Conservation (phyloP, 2,329 filamentous ascomycete species). For the Acephala macrosclerotiorum region DNA sequence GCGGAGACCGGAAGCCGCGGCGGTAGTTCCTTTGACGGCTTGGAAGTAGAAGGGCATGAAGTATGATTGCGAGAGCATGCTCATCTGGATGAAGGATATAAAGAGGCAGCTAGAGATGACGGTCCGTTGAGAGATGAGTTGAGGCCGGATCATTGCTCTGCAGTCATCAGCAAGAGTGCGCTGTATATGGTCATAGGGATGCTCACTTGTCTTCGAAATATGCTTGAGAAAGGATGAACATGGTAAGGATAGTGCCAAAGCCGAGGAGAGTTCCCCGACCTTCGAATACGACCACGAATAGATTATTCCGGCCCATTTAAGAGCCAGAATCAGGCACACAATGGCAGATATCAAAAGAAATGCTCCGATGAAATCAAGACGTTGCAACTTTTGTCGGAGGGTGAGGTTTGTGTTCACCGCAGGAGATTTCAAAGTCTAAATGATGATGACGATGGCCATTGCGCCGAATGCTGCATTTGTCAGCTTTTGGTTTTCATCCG, state of each 20-base stretch:
- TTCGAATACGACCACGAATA: slow-evolving; percentile 47
- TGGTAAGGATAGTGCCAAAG: slow-evolving; percentile 34
- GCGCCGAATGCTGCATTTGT: not conserved
- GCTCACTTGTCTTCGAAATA: not conserved
- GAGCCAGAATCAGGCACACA: slow-evolving; percentile 44
- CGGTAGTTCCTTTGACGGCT: slow-evolving; percentile 47
- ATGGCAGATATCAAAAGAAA: slow-evolving; percentile 50
- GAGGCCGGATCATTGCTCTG: slow-evolving; percentile 44
- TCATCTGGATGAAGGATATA: slow-evolving; percentile 39
- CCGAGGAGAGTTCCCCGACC: slow-evolving; percentile 43
- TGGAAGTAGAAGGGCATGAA: slow-evolving; percentile 58
- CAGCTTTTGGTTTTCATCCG: not conserved
- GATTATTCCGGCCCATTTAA: slow-evolving; percentile 51
- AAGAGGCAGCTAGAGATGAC: slow-evolving; percentile 42
- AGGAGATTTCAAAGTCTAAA: slow-evolving; percentile 1
- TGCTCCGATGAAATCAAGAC: slow-evolving; percentile 54
- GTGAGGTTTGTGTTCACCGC: not conserved
- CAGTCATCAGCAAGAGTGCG: too few species aligned
- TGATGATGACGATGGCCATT: not conserved
- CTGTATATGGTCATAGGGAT: too few species aligned
- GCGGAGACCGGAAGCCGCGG: slow-evolving; percentile 45
- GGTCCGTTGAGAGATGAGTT: slow-evolving; percentile 45
- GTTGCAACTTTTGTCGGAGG: slow-evolving; percentile 48
- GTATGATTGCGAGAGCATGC: slow-evolving; percentile 48
- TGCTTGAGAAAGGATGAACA: slow-evolving; percentile 26